Conservation (phyloP, 768 basidiomycete species). For the Sporobolomyces roseus region DNA sequence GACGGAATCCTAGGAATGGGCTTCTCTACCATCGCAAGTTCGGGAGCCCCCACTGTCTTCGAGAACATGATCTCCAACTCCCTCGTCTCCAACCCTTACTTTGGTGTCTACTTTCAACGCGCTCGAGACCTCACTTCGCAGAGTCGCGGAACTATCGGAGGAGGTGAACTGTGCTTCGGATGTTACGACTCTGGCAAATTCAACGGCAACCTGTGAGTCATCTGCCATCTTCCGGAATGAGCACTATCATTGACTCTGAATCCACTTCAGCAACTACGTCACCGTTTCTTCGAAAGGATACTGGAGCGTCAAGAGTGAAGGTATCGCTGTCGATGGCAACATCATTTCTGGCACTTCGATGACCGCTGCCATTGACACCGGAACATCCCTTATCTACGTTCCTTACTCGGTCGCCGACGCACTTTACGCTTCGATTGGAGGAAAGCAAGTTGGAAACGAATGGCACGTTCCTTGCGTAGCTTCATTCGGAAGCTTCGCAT, state of each 20-base stretch:
- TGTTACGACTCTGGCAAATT: slow-evolving; percentile 40
- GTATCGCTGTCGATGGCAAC: slow-evolving; percentile 29
- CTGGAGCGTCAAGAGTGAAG: slow-evolving; percentile 32
- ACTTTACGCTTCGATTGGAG: slow-evolving; percentile 34
- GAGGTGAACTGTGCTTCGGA: slow-evolving; percentile 39
- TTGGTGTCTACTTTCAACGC: slow-evolving; percentile 39
- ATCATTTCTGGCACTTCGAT: slow-evolving; percentile 33
- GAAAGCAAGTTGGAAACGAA: slow-evolving; percentile 20
- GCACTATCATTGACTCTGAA: no score
- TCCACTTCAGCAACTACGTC: slow-evolving; percentile 13
- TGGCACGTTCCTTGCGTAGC: slow-evolving; percentile 38
- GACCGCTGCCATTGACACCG: slow-evolving; percentile 43
- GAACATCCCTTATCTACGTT: slow-evolving; percentile 43
- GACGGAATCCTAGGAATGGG: slow-evolving; percentile 43
- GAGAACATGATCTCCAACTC: slow-evolving; percentile 40
- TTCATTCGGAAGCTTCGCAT: slow-evolving; percentile 24
- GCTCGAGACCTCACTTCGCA: slow-evolving; percentile 34
- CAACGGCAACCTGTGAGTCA: slow-evolving; percentile 29
- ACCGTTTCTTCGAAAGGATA: slow-evolving; percentile 33
- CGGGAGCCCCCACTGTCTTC: slow-evolving; percentile 41
- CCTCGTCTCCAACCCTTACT: slow-evolving; percentile 34
- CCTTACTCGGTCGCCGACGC: slow-evolving; percentile 26
- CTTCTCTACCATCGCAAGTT: slow-evolving; percentile 43
- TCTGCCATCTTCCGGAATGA: no score
- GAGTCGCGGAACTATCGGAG: slow-evolving; percentile 32